Conservation (phyloP, 2,329 filamentous ascomycete species). For the Phaeosphaeriaceae sp. region DNA sequence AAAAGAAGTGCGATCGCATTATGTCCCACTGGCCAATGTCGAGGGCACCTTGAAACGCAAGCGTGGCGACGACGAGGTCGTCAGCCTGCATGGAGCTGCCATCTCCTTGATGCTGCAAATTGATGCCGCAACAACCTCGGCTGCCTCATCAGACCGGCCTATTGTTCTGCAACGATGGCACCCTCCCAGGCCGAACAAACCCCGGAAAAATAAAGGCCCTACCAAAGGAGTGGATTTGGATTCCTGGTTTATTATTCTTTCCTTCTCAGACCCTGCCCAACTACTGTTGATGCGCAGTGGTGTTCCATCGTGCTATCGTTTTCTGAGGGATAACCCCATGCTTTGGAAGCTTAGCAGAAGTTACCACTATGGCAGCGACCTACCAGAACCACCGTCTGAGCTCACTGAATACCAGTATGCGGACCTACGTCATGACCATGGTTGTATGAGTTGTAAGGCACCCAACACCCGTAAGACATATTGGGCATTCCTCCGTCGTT, state of each 20-base stretch:
- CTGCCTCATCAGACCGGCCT: conserved; percentile 12
- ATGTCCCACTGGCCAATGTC: conserved; percentile 38
- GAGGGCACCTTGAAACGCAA: conserved; percentile 36
- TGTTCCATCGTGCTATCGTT: conserved; percentile 44
- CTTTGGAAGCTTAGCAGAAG: conserved; percentile 48
- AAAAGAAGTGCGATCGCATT: conserved; percentile 38
- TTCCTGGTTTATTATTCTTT: conserved; percentile 45
- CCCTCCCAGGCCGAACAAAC: conserved; percentile 33
- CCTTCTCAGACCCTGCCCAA: conserved; percentile 44
- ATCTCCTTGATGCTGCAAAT: conserved; percentile 3
- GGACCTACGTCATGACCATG: conserved; percentile 47
- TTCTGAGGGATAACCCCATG: conserved; percentile 42
- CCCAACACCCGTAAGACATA: conserved; percentile 50
- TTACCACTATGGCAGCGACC: conserved; percentile 41
- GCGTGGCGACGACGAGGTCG: conserved; percentile 20
- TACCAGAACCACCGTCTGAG: conserved; percentile 44
- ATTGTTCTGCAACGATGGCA: conserved; percentile 29
- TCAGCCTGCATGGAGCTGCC: conserved; percentile 7
- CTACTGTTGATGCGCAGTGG: conserved; percentile 43
- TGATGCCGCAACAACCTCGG: conserved; percentile 11
- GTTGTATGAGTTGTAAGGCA: conserved; percentile 48
- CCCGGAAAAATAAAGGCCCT: conserved; percentile 35
- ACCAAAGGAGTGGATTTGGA: conserved; percentile 40
- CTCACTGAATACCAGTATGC: conserved; percentile 51
- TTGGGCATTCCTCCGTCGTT: conserved; percentile 52